These are phyloP conservation scores for Triangularia verruculosa DNA, from an alignment of 2,329 filamentous ascomycete genomes.

Conservation along the genomic window DNA sequence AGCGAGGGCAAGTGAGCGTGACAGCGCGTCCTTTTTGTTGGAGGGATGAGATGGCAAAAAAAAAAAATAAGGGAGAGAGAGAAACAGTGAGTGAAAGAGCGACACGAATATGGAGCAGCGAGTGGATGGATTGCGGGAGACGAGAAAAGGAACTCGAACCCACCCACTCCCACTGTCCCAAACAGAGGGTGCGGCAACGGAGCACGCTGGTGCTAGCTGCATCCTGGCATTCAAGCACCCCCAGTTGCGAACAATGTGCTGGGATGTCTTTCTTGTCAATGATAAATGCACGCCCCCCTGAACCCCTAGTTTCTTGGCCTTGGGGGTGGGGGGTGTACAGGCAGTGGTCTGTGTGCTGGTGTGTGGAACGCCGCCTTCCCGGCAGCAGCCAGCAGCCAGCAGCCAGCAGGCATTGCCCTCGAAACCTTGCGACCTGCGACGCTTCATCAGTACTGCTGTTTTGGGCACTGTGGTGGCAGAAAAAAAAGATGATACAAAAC, in stretches of 20 bases:
- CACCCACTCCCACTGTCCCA: slow-evolving; percentile 1
- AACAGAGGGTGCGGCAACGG: slow-evolving; percentile 7
- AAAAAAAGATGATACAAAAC: background rate
- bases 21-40: background rate
- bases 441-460: background rate
- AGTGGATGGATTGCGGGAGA: slow-evolving; percentile 9
- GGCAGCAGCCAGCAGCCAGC: no score
- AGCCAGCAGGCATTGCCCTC: slow-evolving; percentile 10
- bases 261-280: background rate
- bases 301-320: background rate
- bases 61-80: slow-evolving; percentile 1
- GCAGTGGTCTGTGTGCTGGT: slow-evolving; percentile 1
- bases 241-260: background rate
- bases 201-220: background rate
- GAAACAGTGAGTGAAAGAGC: background rate
- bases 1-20: background rate
- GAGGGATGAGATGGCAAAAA: background rate
- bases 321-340: no score
- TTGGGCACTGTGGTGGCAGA: background rate
- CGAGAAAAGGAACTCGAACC: slow-evolving; percentile 1
- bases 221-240: background rate
- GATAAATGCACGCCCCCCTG: background rate
- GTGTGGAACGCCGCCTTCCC: slow-evolving; percentile 11
- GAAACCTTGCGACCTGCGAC: background rate
- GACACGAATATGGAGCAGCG: background rate